Evolutionary conservation across 1,284 basidiomycete genomes (phyloP).

Genomic region (Apiotrichum akiyoshidainum): DNA sequence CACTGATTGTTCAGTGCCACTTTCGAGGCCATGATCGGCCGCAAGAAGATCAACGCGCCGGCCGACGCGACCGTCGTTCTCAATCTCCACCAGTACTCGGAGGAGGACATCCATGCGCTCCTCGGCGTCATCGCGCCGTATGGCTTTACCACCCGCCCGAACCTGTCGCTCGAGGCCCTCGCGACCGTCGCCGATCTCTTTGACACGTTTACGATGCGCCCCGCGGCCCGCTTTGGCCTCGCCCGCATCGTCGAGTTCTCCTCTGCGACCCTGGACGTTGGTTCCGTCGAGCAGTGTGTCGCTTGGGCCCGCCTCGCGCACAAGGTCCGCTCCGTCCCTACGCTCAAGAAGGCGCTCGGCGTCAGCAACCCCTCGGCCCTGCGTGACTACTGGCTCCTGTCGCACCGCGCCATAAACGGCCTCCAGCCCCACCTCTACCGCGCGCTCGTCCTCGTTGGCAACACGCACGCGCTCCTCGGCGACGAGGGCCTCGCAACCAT

Average conservation of each 20-base stretch:
- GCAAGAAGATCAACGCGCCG: neutral
- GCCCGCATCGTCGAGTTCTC: neutral
- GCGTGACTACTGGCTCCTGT: conserved; percentile 4
- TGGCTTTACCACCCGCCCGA: neutral
- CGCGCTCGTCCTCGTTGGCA: conserved; percentile 1
- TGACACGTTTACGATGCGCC: neutral
- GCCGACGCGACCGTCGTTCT: neutral
- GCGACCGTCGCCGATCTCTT: neutral
- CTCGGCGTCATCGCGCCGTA: neutral
- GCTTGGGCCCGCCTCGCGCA: conserved; percentile 3
- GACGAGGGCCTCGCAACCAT: neutral
- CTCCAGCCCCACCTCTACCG: conserved; percentile 2
- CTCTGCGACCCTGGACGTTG: neutral
- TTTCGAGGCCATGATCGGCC: neutral
- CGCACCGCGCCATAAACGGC: neutral
- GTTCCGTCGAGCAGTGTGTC: neutral
- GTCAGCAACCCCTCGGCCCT: neutral
- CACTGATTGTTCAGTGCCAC: neutral
- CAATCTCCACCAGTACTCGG: neutral
- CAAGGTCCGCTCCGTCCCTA: conserved; percentile 2
- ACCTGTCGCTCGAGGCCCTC: neutral
- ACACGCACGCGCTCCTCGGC: conserved; percentile 3
- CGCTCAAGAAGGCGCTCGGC: conserved; percentile 1
- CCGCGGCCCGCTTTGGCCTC: conserved; percentile 3
- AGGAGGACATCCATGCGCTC: neutral